Percentiles rank a stretch among this genome's conserved stretches.
Conservation (phyloP, 805 yeast genomes). For the Cyberlindnera misumaiensis region DNA sequence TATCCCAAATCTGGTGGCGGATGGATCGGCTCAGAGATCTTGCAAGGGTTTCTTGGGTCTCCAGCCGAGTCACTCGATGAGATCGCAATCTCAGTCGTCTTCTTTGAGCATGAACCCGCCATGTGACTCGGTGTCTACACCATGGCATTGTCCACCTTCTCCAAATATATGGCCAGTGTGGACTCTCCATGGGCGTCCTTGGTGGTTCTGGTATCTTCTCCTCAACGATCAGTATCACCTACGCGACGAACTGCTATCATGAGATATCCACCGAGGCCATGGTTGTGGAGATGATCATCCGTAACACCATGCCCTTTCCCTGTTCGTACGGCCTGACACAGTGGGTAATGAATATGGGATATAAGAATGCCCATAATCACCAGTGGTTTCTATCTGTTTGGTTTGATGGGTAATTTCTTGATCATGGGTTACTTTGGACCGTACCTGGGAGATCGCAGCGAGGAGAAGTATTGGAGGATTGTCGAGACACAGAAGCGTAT, state of each 20-base stretch:
- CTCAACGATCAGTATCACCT: slow-evolving; percentile 43
- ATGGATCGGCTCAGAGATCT: slow-evolving; percentile 33
- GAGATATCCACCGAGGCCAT: slow-evolving; percentile 47
- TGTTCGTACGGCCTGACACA: slow-evolving; percentile 55
- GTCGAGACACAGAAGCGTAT: too few relatives aligned
- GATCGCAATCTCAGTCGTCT: slow-evolving; percentile 41
- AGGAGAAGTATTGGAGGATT: too few relatives aligned
- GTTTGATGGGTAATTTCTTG: too few relatives aligned
- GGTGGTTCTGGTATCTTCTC: slow-evolving; percentile 52
- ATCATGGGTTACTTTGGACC: too few relatives aligned
- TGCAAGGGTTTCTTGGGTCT: slow-evolving; percentile 33
- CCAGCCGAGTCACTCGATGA: slow-evolving; percentile 45
- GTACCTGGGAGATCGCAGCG: too few relatives aligned
- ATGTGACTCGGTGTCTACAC: slow-evolving; percentile 43
- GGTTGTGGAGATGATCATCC: slow-evolving; percentile 50
- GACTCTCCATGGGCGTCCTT: slow-evolving; percentile 47
- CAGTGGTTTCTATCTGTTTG: too few relatives aligned
- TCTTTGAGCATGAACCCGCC: slow-evolving; percentile 46
- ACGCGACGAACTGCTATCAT: slow-evolving; percentile 51
- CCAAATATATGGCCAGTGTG: slow-evolving; percentile 52
- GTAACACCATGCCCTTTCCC: slow-evolving; percentile 55
- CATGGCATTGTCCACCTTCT: slow-evolving; percentile 43
- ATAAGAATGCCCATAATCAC: slow-evolving; percentile 50
- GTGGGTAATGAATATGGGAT: slow-evolving; percentile 48
- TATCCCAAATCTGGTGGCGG: slow-evolving; percentile 29